These are phyloP conservation scores for Emmonsiellopsis sp. DNA, from an alignment of 2,329 filamentous ascomycete genomes.

Conservation along the genomic window DNA sequence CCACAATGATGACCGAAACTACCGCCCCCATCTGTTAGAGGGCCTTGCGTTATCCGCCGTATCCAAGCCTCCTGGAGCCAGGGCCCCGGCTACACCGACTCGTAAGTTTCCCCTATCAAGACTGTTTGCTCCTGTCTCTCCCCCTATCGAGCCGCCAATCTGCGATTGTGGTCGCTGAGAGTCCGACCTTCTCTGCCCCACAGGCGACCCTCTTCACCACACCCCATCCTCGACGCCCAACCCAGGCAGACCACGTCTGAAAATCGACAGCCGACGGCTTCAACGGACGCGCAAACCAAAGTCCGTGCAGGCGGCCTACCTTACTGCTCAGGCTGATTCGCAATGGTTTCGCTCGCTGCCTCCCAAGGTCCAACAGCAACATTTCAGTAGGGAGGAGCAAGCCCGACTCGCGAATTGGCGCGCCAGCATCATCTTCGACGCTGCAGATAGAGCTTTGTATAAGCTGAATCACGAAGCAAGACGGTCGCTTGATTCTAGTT, in stretches of 20 bases:
- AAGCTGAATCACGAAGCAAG: slow-evolving; percentile 32
- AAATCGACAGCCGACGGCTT: slow-evolving; percentile 2
- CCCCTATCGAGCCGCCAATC: background rate
- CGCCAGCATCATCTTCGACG: slow-evolving; percentile 46
- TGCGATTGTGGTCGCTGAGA: background rate
- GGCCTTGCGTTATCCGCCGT: background rate
- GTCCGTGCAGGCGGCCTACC: slow-evolving; percentile 26
- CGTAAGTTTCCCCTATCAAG: background rate
- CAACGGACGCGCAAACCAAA: slow-evolving; percentile 26
- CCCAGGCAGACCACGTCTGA: background rate
- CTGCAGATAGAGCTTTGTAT: slow-evolving; percentile 49
- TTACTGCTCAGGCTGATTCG: slow-evolving; percentile 46
- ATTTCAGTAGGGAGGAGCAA: slow-evolving; percentile 65
- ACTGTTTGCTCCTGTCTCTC: background rate
- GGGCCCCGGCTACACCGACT: background rate
- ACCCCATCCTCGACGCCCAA: background rate
- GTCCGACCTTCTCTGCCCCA: background rate
- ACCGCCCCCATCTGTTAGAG: slow-evolving; percentile 9
- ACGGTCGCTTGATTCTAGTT: slow-evolving; percentile 21
- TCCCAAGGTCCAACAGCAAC: slow-evolving; percentile 60
- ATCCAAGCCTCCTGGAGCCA: background rate
- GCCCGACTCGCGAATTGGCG: slow-evolving; percentile 43
- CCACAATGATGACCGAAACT: slow-evolving; percentile 16
- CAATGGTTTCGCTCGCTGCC: slow-evolving; percentile 62
- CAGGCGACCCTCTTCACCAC: background rate